Conservation (phyloP, 352 stramenopile genomes). For the Globisporangium lucens region DNA sequence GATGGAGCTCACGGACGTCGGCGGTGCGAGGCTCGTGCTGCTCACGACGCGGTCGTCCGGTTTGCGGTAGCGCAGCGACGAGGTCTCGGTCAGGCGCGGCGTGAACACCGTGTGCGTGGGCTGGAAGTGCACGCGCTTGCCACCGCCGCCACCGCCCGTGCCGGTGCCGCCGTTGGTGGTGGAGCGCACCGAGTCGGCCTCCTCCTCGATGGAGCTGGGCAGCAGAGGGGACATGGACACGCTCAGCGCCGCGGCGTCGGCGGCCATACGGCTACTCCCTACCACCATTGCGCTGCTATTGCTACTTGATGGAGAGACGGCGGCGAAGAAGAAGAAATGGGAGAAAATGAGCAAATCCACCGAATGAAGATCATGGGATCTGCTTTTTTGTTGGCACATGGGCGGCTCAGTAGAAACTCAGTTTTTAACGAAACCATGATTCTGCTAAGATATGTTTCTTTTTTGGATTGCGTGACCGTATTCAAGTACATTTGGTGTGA, state of each 20-base stretch:
- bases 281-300: conserved; percentile 33
- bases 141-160: not conserved
- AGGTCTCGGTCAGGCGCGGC: conserved; percentile 61
- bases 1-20: conserved; percentile 72
- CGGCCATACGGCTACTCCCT: conserved; percentile 30
- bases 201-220: conserved; percentile 74
- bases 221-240: conserved; percentile 77
- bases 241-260: conserved; percentile 49
- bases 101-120: conserved; percentile 86
- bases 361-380: conserved; percentile 13
- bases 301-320: no score
- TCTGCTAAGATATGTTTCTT: no score
- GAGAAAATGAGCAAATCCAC: conserved; percentile 4
- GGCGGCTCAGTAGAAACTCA: no score
- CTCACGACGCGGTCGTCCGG: conserved; percentile 69
- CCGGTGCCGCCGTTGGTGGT: not conserved
- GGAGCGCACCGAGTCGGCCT: conserved; percentile 18
- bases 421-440: no score
- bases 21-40: conserved; percentile 61
- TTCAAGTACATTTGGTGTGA: no score
- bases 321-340: not conserved
- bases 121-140: conserved; percentile 82
- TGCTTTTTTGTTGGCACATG: not conserved
- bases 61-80: conserved; percentile 74
- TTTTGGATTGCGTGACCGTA: no score